Percentiles rank a stretch among this genome's conserved stretches.
Conservation (phyloP, 768 basidiomycete species). For the Leccinum pellstonianum region DNA sequence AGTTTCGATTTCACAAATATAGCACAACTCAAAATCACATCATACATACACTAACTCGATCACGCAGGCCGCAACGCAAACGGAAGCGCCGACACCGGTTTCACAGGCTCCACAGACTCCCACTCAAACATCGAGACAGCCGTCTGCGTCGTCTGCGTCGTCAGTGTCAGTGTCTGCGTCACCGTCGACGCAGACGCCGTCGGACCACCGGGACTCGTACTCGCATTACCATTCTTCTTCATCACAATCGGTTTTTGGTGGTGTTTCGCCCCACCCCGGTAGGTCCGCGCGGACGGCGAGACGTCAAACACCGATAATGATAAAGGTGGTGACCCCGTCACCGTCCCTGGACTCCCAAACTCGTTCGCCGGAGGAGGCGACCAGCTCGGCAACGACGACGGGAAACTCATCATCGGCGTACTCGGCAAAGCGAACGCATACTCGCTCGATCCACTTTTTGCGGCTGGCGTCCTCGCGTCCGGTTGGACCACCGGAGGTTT, state of each 20-base stretch:
- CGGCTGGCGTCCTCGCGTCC: slow-evolving; percentile 2
- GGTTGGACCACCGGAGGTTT: slow-evolving; percentile 19
- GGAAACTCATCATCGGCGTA: slow-evolving; percentile 27
- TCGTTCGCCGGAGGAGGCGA: slow-evolving; percentile 20
- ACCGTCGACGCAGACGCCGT: background rate
- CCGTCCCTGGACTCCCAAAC: slow-evolving; percentile 10
- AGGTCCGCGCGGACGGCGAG: slow-evolving; percentile 19
- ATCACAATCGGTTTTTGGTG: slow-evolving; percentile 36
- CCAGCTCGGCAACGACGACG: slow-evolving; percentile 23
- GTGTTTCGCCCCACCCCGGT: slow-evolving; percentile 27
- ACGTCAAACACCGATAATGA: slow-evolving; percentile 7
- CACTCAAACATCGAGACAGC: slow-evolving; percentile 19
- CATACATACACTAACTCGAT: slow-evolving; percentile 3
- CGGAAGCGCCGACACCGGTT: slow-evolving; percentile 24
- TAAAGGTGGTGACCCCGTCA: background rate
- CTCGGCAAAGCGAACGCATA: slow-evolving; percentile 12
- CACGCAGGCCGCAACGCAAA: slow-evolving; percentile 24
- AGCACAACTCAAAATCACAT: background rate
- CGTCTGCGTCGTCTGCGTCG: slow-evolving; percentile 1
- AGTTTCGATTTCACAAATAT: background rate
- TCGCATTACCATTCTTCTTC: slow-evolving; percentile 23
- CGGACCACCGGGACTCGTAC: slow-evolving; percentile 2
- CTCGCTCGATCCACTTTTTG: background rate
- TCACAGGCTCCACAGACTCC: slow-evolving; percentile 26
- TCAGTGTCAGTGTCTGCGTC: background rate